Evolutionary conservation across 2,329 filamentous ascomycete species (phyloP).

Genomic region (Colletotrichum paranaense): DNA sequence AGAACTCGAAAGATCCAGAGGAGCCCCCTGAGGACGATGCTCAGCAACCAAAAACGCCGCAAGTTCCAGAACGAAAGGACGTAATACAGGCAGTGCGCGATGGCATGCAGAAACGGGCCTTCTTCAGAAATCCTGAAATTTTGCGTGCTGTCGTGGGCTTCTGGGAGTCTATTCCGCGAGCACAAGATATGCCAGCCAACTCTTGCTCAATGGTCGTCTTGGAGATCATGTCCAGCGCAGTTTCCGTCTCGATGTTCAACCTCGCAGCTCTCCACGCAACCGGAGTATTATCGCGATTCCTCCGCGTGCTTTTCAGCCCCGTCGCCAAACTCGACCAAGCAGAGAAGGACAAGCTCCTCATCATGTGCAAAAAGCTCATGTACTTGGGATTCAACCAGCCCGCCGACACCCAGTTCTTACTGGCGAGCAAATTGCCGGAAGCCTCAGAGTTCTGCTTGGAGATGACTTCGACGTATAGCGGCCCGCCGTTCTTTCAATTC

Average conservation of each 20-base stretch:
- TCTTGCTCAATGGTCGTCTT: slow-evolving; percentile 73
- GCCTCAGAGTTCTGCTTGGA: slow-evolving; percentile 78
- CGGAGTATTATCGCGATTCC: slow-evolving; percentile 74
- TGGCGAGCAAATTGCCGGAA: slow-evolving; percentile 62
- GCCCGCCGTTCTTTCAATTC: slow-evolving; percentile 91
- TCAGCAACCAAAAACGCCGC: background rate
- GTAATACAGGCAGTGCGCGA: slow-evolving; percentile 55
- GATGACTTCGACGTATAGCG: slow-evolving; percentile 78
- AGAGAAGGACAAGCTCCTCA: slow-evolving; percentile 70
- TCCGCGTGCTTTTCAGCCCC: slow-evolving; percentile 69
- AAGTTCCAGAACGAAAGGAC: slow-evolving; percentile 18
- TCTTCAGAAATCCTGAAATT: slow-evolving; percentile 71
- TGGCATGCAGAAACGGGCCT: slow-evolving; percentile 62
- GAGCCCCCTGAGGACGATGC: slow-evolving; percentile 40
- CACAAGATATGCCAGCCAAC: slow-evolving; percentile 55
- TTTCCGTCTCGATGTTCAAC: slow-evolving; percentile 74
- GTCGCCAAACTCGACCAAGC: slow-evolving; percentile 61
- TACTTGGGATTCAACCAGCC: slow-evolving; percentile 81
- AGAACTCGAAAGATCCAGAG: background rate
- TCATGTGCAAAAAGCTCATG: slow-evolving; percentile 77
- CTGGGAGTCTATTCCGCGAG: slow-evolving; percentile 71
- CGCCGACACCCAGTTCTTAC: slow-evolving; percentile 84
- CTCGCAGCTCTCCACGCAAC: slow-evolving; percentile 78
- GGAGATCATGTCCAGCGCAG: slow-evolving; percentile 69
- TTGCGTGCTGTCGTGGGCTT: slow-evolving; percentile 71